A percentile compares a stretch with the other conserved stretches of the same genome.
phyloP scores from a whole-genome alignment of 2,329 filamentous ascomycete species.

The Coniella lustricola region DNA sequence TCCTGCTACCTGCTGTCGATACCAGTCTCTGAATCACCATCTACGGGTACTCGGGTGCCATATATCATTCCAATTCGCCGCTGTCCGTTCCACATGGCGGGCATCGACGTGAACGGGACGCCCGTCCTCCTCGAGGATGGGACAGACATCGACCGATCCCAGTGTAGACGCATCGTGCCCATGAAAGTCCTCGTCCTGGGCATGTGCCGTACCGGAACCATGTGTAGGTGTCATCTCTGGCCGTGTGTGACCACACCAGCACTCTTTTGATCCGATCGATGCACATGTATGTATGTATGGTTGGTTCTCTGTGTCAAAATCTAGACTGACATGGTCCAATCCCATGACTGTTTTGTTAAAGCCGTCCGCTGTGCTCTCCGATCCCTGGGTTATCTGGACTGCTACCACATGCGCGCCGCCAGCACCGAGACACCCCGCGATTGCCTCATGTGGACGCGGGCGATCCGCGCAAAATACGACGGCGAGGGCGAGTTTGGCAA shows the following conservation, averaged over 20 bases:
- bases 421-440: slow-evolving; percentile 17
- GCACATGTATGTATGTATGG: too few species aligned
- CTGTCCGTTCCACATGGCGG: slow-evolving; percentile 1
- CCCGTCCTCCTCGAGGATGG: slow-evolving; percentile 11
- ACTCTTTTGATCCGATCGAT: too few species aligned
- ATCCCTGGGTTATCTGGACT: slow-evolving; percentile 13
- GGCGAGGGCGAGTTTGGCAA: slow-evolving; percentile 24
- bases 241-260: too few species aligned
- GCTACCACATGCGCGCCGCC: slow-evolving; percentile 16
- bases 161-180: slow-evolving; percentile 59
- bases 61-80: neutral
- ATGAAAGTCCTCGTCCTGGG: slow-evolving; percentile 68
- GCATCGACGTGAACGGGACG: slow-evolving; percentile 1
- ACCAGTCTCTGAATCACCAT: neutral
- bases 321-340: neutral
- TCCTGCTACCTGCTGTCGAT: too few species aligned
- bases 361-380: slow-evolving; percentile 13
- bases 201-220: slow-evolving; percentile 42
- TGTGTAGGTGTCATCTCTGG: slow-evolving; percentile 2
- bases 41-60: neutral
- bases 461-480: slow-evolving; percentile 21
- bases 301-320: too few species aligned
- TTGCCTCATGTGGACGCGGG: slow-evolving; percentile 19
- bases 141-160: slow-evolving; percentile 59
- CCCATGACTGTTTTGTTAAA: neutral